These are phyloP conservation scores for Pichia sp. DNA, from an alignment of 1,139 yeast species.

Conservation along the genomic window DNA sequence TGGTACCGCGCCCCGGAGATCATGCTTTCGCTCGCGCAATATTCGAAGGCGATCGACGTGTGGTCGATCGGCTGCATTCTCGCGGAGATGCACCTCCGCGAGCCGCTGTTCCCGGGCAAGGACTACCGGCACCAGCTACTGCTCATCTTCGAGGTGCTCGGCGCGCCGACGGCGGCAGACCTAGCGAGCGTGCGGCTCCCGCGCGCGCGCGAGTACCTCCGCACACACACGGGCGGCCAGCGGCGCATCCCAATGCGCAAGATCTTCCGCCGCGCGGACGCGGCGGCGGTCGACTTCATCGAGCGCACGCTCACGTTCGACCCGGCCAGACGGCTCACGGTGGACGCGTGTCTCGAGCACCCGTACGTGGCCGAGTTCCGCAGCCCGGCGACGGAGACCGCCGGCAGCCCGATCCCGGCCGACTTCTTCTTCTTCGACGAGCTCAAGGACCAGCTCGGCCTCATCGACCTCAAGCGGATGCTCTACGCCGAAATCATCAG, in stretches of 20 bases:
- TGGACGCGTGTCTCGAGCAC: slow-evolving; percentile 74
- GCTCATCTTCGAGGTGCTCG: slow-evolving; percentile 82
- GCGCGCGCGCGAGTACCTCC: slow-evolving; percentile 83
- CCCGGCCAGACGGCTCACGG: slow-evolving; percentile 73
- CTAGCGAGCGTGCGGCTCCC: slow-evolving; percentile 73
- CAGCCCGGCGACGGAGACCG: slow-evolving; percentile 80
- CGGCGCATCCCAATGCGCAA: slow-evolving; percentile 51
- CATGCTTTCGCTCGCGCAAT: slow-evolving; percentile 89
- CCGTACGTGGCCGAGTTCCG: slow-evolving; percentile 79
- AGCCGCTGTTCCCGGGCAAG: slow-evolving; percentile 90
- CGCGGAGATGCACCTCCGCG: slow-evolving; percentile 84
- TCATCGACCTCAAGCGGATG: slow-evolving; percentile 66
- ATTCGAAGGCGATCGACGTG: slow-evolving; percentile 90
- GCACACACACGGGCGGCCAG: slow-evolving; percentile 68
- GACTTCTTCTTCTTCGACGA: slow-evolving; percentile 78
- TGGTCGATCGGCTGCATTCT: slow-evolving; percentile 97
- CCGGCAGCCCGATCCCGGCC: slow-evolving; percentile 65
- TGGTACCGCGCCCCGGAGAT: slow-evolving; percentile 98
- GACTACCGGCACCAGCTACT: slow-evolving; percentile 90
- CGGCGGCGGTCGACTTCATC: slow-evolving; percentile 72
- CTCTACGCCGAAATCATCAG: slow-evolving; percentile 55
- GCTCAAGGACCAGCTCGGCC: slow-evolving; percentile 59
- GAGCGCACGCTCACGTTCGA: slow-evolving; percentile 73
- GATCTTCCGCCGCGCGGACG: slow-evolving; percentile 48
- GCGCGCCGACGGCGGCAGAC: slow-evolving; percentile 84